phyloP scores from a whole-genome alignment of 2,329 filamentous ascomycete genomes.

The Stemphylium lycopersici region DNA sequence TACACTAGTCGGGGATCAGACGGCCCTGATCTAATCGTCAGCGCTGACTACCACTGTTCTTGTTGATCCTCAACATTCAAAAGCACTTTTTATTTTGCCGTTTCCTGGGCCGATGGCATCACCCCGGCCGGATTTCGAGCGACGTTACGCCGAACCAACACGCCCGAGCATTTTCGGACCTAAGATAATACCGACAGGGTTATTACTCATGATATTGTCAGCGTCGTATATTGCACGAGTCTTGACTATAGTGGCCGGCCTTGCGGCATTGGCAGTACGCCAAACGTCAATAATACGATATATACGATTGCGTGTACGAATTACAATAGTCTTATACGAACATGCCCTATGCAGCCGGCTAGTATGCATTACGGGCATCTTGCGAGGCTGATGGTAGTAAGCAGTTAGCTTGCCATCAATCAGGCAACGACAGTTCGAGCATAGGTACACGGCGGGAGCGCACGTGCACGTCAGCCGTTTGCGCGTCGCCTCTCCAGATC shows the following conservation, averaged over 20 bases:
- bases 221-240: background rate
- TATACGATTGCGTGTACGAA: background rate
- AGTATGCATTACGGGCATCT: background rate
- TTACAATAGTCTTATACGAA: background rate
- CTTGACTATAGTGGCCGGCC: background rate
- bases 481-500: conserved; percentile 11
- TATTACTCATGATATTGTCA: background rate
- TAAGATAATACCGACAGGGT: background rate
- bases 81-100: conserved; percentile 1
- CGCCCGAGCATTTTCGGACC: background rate
- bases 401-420: background rate
- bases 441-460: background rate
- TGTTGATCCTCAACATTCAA: conserved; percentile 7
- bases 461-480: conserved; percentile 1
- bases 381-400: background rate
- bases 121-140: background rate
- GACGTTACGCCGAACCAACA: conserved; percentile 6
- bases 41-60: background rate
- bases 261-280: background rate
- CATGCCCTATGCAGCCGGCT: background rate
- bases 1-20: conserved; percentile 3
- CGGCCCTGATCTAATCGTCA: conserved; percentile 1
- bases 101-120: conserved; percentile 1
- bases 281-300: background rate
- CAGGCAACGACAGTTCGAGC: background rate